Conservation (phyloP, 192 early-diverging fungal genomes). For the Coemansia sp. region DNA sequence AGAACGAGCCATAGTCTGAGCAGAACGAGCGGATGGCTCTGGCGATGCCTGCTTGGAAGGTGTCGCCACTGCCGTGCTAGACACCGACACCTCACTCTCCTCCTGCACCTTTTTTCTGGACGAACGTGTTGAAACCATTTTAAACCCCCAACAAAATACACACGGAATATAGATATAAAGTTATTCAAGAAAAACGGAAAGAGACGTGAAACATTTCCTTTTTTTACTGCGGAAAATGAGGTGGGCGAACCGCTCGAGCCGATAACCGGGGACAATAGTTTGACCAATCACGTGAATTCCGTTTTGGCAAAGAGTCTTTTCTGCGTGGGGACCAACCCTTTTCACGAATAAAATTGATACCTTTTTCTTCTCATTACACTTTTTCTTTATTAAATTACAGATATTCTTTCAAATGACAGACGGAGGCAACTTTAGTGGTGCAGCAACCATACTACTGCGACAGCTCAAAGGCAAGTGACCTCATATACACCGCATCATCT, state of each 20-base stretch:
- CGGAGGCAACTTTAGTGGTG: constrained; percentile 10
- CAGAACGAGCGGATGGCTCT: background rate
- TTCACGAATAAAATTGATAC: no score
- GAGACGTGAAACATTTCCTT: no score
- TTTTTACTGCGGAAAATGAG: no score
- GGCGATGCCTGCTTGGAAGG: constrained; percentile 4
- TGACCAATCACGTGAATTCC: constrained; percentile 9
- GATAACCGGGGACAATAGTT: background rate
- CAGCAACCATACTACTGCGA: constrained; percentile 28
- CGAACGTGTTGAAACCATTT: constrained; percentile 12
- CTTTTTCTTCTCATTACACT: constrained; percentile 1
- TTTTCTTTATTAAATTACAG: background rate
- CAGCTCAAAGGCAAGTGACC: constrained; percentile 33
- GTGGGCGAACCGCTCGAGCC: no score
- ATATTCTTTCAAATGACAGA: constrained; percentile 16
- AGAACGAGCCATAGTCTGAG: background rate
- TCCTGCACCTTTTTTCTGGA: background rate
- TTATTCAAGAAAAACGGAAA: background rate
- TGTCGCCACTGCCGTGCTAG: constrained; percentile 18
- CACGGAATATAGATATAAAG: background rate
- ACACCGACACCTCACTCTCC: background rate
- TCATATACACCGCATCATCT: no score
- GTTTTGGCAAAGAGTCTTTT: background rate
- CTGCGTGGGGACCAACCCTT: background rate
- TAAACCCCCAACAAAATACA: background rate